phyloP scores from a whole-genome alignment of 768 basidiomycete genomes.

The Leucocoprinus sp. region DNA sequence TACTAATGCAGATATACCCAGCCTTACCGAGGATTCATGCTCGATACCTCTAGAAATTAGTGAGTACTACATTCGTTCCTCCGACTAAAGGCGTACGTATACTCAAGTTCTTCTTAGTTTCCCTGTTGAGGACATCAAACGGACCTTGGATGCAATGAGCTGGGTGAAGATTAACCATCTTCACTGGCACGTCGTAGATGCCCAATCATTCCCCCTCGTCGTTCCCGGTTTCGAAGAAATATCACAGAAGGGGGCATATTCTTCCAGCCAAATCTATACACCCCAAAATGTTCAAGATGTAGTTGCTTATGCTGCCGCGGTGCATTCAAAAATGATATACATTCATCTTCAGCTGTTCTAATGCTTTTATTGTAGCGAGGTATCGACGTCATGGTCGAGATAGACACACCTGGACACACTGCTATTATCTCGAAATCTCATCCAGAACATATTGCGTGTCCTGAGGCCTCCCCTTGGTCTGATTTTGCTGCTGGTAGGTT shows the following conservation, averaged over 20 bases:
- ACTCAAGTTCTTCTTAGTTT: slow-evolving; percentile 31
- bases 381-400: slow-evolving; percentile 67
- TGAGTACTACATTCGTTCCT: slow-evolving; percentile 25
- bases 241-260: slow-evolving; percentile 61
- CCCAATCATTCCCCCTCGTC: slow-evolving; percentile 71
- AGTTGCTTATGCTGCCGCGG: slow-evolving; percentile 59
- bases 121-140: slow-evolving; percentile 53
- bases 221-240: slow-evolving; percentile 55
- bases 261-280: slow-evolving; percentile 42
- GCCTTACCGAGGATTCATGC: slow-evolving; percentile 71
- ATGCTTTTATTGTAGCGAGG: slow-evolving; percentile 41
- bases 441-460: slow-evolving; percentile 73
- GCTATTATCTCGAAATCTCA: slow-evolving; percentile 54
- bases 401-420: slow-evolving; percentile 85
- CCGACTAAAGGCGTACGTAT: not conserved
- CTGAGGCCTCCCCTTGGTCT: slow-evolving; percentile 48
- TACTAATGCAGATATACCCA: slow-evolving; percentile 16
- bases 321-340: slow-evolving; percentile 27
- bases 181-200: slow-evolving; percentile 83
- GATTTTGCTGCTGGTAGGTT: slow-evolving; percentile 44
- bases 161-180: slow-evolving; percentile 75
- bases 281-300: slow-evolving; percentile 49
- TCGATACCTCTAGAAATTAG: slow-evolving; percentile 77
- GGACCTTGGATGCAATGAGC: slow-evolving; percentile 71
- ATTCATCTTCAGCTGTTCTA: not conserved